Conservation (phyloP, 2,329 filamentous ascomycete species). For the Exophiala sp. region DNA sequence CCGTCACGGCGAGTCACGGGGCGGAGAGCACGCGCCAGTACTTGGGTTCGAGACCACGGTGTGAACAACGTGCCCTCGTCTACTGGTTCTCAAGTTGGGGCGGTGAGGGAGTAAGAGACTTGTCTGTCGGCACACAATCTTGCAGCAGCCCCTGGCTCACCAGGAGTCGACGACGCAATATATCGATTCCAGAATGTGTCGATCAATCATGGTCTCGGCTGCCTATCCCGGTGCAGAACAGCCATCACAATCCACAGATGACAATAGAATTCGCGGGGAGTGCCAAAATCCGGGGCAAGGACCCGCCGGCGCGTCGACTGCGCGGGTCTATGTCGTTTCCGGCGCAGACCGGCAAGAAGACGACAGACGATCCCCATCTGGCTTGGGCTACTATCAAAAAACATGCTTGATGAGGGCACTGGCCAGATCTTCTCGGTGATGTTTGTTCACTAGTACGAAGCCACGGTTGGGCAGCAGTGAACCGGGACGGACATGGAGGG, state of each 20-base stretch:
- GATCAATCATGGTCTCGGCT: constrained; percentile 5
- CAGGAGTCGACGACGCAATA: too few species aligned
- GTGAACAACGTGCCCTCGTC: neutral
- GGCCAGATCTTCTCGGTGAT: too few species aligned
- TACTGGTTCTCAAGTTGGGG: neutral
- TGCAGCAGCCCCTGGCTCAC: neutral
- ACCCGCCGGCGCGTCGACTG: neutral
- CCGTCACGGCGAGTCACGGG: constrained; percentile 2
- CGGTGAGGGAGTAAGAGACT: constrained; percentile 2
- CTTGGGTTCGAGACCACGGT: neutral
- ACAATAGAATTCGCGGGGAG: constrained; percentile 13
- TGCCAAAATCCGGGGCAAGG: constrained; percentile 13
- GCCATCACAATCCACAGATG: neutral
- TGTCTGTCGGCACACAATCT: neutral
- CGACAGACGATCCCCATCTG: neutral
- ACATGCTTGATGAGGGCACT: too few species aligned
- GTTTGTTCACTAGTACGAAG: too few species aligned
- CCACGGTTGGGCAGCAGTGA: too few species aligned
- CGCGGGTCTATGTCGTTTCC: neutral
- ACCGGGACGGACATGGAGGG: too few species aligned
- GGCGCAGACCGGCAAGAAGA: neutral
- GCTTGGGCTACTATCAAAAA: neutral
- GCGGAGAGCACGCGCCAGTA: neutral
- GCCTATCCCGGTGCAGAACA: too few species aligned
- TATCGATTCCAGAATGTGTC: too few species aligned